Percentiles rank a stretch among this genome's conserved stretches.
Evolutionary conservation across 1,284 basidiomycete species (phyloP).

Genomic region (Malassezia cuniculi): DNA sequence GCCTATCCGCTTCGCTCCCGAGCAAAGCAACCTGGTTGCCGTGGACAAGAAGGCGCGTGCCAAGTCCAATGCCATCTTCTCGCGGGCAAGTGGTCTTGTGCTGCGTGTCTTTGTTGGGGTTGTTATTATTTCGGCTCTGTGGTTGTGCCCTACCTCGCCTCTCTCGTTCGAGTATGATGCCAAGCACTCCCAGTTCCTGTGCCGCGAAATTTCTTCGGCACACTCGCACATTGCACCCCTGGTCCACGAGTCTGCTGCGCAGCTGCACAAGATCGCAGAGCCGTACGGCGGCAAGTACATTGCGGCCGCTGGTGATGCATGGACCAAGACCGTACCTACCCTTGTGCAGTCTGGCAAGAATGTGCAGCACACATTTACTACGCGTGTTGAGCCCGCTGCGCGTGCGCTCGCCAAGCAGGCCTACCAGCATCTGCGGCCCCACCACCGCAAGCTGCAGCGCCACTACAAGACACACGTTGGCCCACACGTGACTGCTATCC

Average conservation of each 20-base stretch:
- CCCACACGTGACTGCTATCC: conserved; percentile 29
- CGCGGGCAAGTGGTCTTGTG: not conserved
- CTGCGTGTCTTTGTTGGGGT: conserved; percentile 6
- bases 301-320: conserved; percentile 13
- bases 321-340: conserved; percentile 22
- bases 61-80: not conserved
- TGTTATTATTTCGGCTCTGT: conserved; percentile 24
- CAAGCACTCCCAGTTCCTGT: conserved; percentile 28
- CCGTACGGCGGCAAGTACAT: conserved; percentile 22
- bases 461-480: conserved; percentile 36
- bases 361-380: conserved; percentile 24
- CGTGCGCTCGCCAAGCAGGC: conserved; percentile 24
- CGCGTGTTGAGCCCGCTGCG: conserved; percentile 29
- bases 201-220: conserved; percentile 29
- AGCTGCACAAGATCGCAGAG: conserved; percentile 19
- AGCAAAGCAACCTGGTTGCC: not conserved
- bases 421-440: conserved; percentile 25
- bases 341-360: conserved; percentile 20
- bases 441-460: conserved; percentile 19
- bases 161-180: conserved; percentile 32
- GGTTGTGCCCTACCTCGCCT: conserved; percentile 31
- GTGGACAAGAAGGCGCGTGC: conserved; percentile 1
- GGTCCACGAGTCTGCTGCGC: conserved; percentile 19
- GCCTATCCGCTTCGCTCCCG: conserved; percentile 14
- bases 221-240: conserved; percentile 29